Evolutionary conservation across 352 stramenopile genomes (phyloP), one percentile per base, ranked within the genome.

Genomic region (Phytophthora tubulina): DNA sequence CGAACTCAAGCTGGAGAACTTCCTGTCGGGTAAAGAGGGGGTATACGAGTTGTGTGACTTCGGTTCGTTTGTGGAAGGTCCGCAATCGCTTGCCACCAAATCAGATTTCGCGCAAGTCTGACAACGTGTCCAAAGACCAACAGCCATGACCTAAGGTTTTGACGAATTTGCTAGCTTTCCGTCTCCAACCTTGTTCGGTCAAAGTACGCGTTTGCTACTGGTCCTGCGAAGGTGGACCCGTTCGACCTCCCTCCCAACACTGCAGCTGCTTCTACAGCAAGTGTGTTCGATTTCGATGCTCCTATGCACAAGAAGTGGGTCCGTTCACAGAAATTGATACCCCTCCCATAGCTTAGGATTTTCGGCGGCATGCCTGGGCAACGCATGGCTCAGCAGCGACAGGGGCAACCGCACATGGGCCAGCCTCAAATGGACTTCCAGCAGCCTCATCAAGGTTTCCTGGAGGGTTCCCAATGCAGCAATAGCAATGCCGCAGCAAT

Each of bases 1-100:
- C 33, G 97, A 99, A 81, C 79, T 99, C 21, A 99, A 99, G 81
- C 88, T 98, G 30, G 97, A 99, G 72, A 99, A 99, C 79, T 98
- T 99, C 60, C 75, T 99, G 7, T 76, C 98, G 27, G 86, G 80
- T 3, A 89, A 86, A 45, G 92, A 97, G 48, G 73, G 80, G n/a
- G 71, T 96, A 2, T 98, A 98, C 86, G 98, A 98, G 68, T 73
- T 99, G 17, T 99, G 95, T 64, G 95, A 99, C 82, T 99, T 99
- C 82, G 97, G 95, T 50, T 99, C 88, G 58, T 96, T 88, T 67
- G 89, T 96, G 30, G 87, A 97, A 56, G 84, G 88, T 14, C 72
- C 86, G 2, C 82, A 94, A 60, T 85, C 77, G 11, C 84, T 97
- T 31, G 77, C 81, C 66, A 98, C 89, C 50, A 95, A 96, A 42